phyloP scores from a whole-genome alignment of 257 asterid genomes.

The Gentiana macrophylla region DNA sequence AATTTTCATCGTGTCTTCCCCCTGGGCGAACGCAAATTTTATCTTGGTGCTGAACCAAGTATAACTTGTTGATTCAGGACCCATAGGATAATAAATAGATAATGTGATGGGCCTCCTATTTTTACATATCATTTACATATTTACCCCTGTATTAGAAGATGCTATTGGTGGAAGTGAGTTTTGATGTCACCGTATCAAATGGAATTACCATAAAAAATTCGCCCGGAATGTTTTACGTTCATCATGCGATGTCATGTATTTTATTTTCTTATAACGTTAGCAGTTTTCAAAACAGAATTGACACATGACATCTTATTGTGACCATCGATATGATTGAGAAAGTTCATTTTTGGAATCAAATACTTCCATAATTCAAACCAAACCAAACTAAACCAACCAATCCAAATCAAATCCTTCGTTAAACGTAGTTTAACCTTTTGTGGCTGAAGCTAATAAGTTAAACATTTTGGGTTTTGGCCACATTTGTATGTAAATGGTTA shows the following conservation, averaged over 20 bases:
- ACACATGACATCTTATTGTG: neutral
- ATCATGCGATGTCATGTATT: neutral
- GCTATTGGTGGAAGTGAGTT: neutral
- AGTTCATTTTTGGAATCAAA: neutral
- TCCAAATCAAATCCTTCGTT: too few species aligned
- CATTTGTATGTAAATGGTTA: neutral
- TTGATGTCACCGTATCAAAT: neutral
- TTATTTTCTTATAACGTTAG: neutral
- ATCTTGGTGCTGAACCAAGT: neutral
- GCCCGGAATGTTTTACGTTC: too few species aligned
- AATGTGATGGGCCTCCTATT: neutral
- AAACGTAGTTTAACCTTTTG: too few species aligned
- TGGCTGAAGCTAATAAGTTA: neutral
- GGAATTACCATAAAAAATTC: too few species aligned
- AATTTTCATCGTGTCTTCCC: neutral
- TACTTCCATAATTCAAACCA: neutral
- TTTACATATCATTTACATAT: neutral
- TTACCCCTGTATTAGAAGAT: neutral
- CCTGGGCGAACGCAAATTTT: neutral
- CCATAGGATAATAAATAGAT: neutral
- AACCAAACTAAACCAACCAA: too few species aligned
- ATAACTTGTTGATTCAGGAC: neutral
- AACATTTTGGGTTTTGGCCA: neutral
- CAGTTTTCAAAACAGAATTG: neutral
- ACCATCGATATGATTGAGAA: neutral